Evolutionary conservation across 176 grass and related monocot genomes (phyloP), one percentile per base, ranked within the genome.

Genomic region (Rhynchospora breviuscula): DNA sequence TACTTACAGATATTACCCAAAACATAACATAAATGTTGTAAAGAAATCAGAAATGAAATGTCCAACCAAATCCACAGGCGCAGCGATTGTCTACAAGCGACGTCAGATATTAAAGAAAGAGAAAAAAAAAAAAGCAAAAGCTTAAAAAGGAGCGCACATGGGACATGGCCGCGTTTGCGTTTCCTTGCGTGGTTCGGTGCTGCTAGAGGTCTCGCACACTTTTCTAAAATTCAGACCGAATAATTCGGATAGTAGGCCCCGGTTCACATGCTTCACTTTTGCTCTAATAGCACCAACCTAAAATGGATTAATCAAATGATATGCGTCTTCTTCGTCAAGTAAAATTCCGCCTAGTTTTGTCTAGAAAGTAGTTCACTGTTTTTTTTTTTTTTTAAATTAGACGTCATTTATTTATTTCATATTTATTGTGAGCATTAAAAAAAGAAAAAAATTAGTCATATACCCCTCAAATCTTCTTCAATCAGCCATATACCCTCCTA

Each of bases 81-180:
- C 18, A 23, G 69, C n/a, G 10, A n/a, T 73, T 73, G 69, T 73
- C 8, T 48, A 18, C 44, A 74, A 51, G 45, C 70, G 21, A 51
- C 45, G 70, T 74, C 46, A 59, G 44, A 74, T 1, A 65, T 64
- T 81, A 81, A 15, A 64, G 40, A 81, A 81, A 81, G 58, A 59
- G 44, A 81, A 35, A 54, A 1, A 81, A 35, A 54, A 1, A 43
- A 79, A 44, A 60, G 53, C 6, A 60, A 40, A 60, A 65, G 14
- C 8, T 64, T 10, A 65, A 49, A 49, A 51, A 23, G 79, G 61
- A 23, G 19, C 18, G 79, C 79, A 65, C 79, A 48, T 81, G 58
- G 79, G 59, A 65, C 79, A 48, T 81, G 58, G 57, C 79, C 31
- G 53, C 45, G 14, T 64, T 65, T 65, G 53, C 45, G 14, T 64